phyloP scores from a whole-genome alignment of 306 rosid genomes.

The Malus orientalis region DNA sequence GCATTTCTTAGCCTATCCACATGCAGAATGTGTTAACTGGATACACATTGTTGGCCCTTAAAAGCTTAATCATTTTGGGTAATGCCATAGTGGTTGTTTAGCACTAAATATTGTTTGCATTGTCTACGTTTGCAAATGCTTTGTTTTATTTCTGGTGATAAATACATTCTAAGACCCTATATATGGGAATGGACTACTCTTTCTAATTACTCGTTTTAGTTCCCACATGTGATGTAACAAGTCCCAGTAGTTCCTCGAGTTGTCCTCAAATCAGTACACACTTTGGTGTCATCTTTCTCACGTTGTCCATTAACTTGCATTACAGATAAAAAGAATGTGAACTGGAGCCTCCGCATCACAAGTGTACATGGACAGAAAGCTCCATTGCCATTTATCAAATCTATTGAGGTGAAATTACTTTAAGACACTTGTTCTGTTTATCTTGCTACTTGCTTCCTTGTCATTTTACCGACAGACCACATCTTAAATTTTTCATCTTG shows the following conservation, averaged over 20 bases:
- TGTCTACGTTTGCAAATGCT: not conserved
- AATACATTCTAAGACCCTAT: not conserved
- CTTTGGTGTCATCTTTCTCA: constrained; percentile 23
- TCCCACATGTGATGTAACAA: not conserved
- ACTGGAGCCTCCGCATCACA: constrained; percentile 84
- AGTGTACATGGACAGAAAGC: constrained; percentile 82
- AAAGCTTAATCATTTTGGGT: not conserved
- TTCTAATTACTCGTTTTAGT: not conserved
- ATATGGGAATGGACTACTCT: not conserved
- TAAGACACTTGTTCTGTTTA: not conserved
- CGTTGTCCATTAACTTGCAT: constrained; percentile 24
- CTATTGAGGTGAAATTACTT: constrained; percentile 66
- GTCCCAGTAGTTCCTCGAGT: not conserved
- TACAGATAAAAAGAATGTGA: constrained; percentile 76
- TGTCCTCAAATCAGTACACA: constrained; percentile 2
- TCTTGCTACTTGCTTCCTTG: constrained; percentile 3
- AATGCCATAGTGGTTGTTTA: not conserved
- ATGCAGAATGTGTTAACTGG: not conserved
- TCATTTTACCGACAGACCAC: not conserved
- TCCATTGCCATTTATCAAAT: constrained; percentile 67
- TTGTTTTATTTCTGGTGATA: not conserved
- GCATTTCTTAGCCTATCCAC: not conserved
- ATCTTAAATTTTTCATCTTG: not conserved
- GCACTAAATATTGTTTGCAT: not conserved
- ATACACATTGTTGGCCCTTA: not conserved